phyloP scores from a whole-genome alignment of 768 basidiomycete species.

The Hypsizygus marmoreus region DNA sequence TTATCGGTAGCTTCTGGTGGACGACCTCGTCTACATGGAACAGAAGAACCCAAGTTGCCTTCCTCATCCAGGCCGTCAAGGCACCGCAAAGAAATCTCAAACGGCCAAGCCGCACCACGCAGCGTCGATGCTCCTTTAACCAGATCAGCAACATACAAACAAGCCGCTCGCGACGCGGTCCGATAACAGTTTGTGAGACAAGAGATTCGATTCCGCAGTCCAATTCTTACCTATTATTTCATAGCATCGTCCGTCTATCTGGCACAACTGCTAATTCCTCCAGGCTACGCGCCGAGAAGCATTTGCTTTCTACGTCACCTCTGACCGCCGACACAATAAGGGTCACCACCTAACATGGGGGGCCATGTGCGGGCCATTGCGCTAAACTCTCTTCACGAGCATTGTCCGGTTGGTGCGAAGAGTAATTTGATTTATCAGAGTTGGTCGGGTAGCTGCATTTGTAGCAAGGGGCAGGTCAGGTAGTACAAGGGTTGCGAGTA shows the following conservation, averaged over 20 bases:
- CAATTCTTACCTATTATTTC: background rate
- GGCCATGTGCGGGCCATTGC: background rate
- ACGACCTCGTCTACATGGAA: slow-evolving; percentile 20
- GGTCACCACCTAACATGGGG: background rate
- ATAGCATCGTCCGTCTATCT: background rate
- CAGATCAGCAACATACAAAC: slow-evolving; percentile 26
- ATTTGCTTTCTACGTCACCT: background rate
- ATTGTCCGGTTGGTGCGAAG: background rate
- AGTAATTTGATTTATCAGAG: background rate
- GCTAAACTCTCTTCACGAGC: background rate
- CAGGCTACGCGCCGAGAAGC: background rate
- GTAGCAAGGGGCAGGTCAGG: slow-evolving; percentile 2
- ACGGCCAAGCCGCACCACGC: slow-evolving; percentile 4
- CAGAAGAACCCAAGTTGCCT: slow-evolving; percentile 24
- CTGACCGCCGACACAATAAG: background rate
- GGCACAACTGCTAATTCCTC: background rate
- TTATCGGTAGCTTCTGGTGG: slow-evolving; percentile 14
- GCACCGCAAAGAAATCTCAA: slow-evolving; percentile 14
- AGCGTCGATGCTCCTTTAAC: slow-evolving; percentile 3
- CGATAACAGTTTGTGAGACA: slow-evolving; percentile 27
- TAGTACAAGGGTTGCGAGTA: slow-evolving; percentile 25
- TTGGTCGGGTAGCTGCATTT: background rate
- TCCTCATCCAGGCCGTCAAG: slow-evolving; percentile 22
- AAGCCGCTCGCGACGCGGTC: slow-evolving; percentile 32
- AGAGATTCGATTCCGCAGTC: slow-evolving; percentile 2